Evolutionary conservation across 805 yeast species (phyloP).

Genomic region (Ogataea allantospora): DNA sequence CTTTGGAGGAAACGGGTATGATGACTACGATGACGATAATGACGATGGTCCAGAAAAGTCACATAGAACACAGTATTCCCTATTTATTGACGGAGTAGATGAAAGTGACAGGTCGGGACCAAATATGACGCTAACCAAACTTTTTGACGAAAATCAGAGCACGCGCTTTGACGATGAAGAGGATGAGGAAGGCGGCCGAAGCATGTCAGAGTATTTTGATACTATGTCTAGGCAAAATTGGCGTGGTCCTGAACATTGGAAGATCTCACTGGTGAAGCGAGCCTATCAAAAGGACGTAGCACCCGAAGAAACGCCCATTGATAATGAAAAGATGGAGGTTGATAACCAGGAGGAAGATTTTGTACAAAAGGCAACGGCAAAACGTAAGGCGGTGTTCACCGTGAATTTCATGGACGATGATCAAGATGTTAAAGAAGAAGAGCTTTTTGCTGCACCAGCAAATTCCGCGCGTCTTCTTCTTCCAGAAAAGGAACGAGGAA

Average conservation of each 20-base stretch:
- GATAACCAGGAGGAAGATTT: slow-evolving; percentile 4
- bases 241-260: slow-evolving; percentile 96
- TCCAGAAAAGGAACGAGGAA: slow-evolving; percentile 26
- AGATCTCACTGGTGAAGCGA: slow-evolving; percentile 48
- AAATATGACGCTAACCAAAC: slow-evolving; percentile 30
- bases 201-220: slow-evolving; percentile 73
- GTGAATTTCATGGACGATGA: slow-evolving; percentile 32
- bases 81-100: slow-evolving; percentile 31
- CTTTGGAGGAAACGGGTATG: slow-evolving; percentile 21
- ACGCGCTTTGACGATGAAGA: slow-evolving; percentile 25
- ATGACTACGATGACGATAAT: slow-evolving; percentile 24
- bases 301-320: slow-evolving; percentile 1
- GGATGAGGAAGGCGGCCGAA: slow-evolving; percentile 40
- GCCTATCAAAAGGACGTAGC: slow-evolving; percentile 7
- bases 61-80: slow-evolving; percentile 32
- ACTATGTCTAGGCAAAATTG: slow-evolving; percentile 67
- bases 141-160: slow-evolving; percentile 33
- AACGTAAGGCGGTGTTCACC: slow-evolving; percentile 14
- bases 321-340: background rate
- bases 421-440: slow-evolving; percentile 23
- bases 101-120: slow-evolving; percentile 32
- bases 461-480: slow-evolving; percentile 22
- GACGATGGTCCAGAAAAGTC: slow-evolving; percentile 14
- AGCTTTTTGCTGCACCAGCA: slow-evolving; percentile 28
- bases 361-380: slow-evolving; percentile 6